These are phyloP conservation scores for Colletotrichum salicis DNA, from an alignment of 2,329 filamentous ascomycete genomes.

Conservation along the genomic window DNA sequence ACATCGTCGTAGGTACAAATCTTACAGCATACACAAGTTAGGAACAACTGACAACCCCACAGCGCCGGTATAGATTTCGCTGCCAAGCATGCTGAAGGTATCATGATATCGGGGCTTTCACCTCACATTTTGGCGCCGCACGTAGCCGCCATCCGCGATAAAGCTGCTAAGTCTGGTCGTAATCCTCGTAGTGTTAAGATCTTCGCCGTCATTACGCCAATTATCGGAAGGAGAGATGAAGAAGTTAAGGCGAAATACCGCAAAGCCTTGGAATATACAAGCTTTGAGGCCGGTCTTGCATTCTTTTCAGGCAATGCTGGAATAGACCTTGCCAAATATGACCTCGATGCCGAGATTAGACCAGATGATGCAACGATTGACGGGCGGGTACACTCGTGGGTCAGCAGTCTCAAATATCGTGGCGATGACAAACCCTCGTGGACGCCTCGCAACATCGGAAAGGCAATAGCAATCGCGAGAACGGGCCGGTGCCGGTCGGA, in stretches of 20 bases:
- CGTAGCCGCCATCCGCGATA: not conserved
- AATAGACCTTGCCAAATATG: not conserved
- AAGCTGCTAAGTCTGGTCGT: not conserved
- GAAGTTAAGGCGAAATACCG: not conserved
- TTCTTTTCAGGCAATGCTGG: not conserved
- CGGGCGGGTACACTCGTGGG: not conserved
- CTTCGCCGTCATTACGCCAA: not conserved
- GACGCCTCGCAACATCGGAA: not conserved
- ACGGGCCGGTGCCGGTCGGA: not conserved
- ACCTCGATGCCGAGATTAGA: not conserved
- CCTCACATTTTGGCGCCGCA: not conserved
- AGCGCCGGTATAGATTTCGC: not conserved
- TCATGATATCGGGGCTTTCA: not conserved
- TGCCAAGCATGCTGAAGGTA: not conserved
- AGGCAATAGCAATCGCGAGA: not conserved
- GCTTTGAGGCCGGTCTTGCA: not conserved
- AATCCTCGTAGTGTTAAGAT: not conserved
- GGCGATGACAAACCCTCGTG: not conserved
- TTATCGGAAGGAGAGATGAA: not conserved
- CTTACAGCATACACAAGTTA: not conserved
- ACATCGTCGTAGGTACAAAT: not conserved
- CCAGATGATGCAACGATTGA: not conserved
- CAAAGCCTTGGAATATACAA: not conserved
- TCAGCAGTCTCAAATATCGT: not conserved
- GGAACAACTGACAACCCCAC: too few relatives aligned